phyloP scores from a whole-genome alignment of 495 filamentous ascomycete genomes.

The Glarea lozoyensis region DNA sequence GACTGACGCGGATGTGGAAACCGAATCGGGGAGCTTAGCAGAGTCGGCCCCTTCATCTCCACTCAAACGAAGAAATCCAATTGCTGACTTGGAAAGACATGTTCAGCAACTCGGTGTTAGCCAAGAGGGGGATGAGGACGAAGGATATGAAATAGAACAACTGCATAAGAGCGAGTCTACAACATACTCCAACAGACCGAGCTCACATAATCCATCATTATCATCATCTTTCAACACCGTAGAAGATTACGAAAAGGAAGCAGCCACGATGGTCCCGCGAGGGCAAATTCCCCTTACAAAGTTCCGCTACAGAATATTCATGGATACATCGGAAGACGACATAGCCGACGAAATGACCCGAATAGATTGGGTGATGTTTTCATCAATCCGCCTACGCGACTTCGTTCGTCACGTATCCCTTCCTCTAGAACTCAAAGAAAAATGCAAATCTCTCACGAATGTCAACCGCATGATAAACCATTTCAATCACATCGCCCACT shows the following conservation, averaged over 20 bases:
- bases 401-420: constrained; percentile 84
- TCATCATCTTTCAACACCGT: constrained; percentile 45
- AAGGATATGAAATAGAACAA: constrained; percentile 23
- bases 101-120: constrained; percentile 35
- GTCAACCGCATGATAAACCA: constrained; percentile 91
- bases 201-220: constrained; percentile 28
- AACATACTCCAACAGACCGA: constrained; percentile 19
- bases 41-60: constrained; percentile 15
- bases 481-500: constrained; percentile 91
- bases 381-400: constrained; percentile 90
- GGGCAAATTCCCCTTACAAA: constrained; percentile 57
- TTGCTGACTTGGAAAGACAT: constrained; percentile 29
- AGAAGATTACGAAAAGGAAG: constrained; percentile 68
- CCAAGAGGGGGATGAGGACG: no score
- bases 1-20: constrained; percentile 36
- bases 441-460: constrained; percentile 69
- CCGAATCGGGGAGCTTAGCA: constrained; percentile 4
- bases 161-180: constrained; percentile 36
- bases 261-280: constrained; percentile 54
- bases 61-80: constrained; percentile 4
- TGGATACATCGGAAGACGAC: constrained; percentile 69
- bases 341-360: constrained; percentile 88
- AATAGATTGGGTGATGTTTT: constrained; percentile 96
- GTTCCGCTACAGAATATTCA: constrained; percentile 72
- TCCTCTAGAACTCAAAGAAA: constrained; percentile 59